Evolutionary conservation across 306 rosid genomes (phyloP).

Genomic region (Myrica gale): DNA sequence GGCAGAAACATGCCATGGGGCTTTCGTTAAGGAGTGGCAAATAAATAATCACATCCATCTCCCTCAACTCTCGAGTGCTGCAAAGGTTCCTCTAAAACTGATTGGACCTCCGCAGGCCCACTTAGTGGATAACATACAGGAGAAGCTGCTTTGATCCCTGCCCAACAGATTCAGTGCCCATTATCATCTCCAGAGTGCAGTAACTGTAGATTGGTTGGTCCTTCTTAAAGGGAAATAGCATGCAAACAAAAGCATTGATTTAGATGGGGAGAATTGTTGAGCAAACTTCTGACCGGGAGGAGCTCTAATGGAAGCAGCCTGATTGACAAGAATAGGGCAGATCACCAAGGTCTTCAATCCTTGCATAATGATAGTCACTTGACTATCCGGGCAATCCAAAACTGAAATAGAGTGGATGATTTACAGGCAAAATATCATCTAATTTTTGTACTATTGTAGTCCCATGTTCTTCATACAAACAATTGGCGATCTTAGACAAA

Average conservation of each 20-base stretch:
- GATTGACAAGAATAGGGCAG: not conserved
- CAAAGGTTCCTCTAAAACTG: not conserved
- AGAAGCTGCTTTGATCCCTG: not conserved
- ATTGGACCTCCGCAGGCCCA: too few species aligned
- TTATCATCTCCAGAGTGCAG: not conserved
- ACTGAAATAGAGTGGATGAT: not conserved
- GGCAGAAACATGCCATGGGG: too few species aligned
- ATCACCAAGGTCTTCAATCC: not conserved
- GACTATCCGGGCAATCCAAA: not conserved
- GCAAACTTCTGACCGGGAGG: not conserved
- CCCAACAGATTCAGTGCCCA: not conserved
- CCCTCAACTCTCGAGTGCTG: too few species aligned
- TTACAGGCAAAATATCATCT: conserved; percentile 1
- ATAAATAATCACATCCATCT: too few species aligned
- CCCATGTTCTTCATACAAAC: conserved; percentile 3
- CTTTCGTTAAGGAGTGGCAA: too few species aligned
- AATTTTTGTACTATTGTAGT: not conserved
- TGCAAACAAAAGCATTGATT: not conserved
- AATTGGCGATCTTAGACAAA: not conserved
- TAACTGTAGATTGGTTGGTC: not conserved
- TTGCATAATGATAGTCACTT: not conserved
- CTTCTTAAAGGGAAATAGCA: not conserved
- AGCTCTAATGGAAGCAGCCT: too few species aligned
- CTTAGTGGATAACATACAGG: not conserved
- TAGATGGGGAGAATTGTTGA: not conserved